These are phyloP conservation scores for Aspergillaceae sp. DNA, from an alignment of 2,329 filamentous ascomycete species.

Conservation along the genomic window DNA sequence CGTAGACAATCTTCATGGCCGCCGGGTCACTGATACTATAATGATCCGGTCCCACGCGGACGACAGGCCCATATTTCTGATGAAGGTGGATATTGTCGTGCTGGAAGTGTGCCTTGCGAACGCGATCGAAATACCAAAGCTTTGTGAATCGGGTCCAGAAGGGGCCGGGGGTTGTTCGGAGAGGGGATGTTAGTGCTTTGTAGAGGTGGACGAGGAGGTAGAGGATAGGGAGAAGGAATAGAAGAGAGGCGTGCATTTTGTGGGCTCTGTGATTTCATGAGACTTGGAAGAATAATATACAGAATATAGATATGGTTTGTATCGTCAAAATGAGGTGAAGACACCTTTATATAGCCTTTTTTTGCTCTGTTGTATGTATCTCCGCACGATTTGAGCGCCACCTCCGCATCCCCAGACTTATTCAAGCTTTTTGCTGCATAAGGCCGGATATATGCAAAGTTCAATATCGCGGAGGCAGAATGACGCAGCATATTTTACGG, in stretches of 20 bases:
- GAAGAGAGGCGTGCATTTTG: conserved; percentile 6
- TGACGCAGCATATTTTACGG: no score
- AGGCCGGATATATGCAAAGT: no score
- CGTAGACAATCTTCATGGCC: conserved; percentile 37
- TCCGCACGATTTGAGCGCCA: no score
- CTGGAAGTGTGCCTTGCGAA: conserved; percentile 32
- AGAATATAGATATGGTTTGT: no score
- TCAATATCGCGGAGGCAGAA: no score
- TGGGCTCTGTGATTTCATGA: background rate
- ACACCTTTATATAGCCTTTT: background rate
- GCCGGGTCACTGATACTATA: conserved; percentile 39
- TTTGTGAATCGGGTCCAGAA: conserved; percentile 37
- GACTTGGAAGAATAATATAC: no score
- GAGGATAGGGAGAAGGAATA: conserved; percentile 8
- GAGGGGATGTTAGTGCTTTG: conserved; percentile 22
- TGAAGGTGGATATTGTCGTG: conserved; percentile 35
- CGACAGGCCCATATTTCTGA: conserved; percentile 33
- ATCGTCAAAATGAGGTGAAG: no score
- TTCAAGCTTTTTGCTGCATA: no score
- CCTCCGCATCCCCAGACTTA: no score
- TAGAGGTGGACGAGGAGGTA: conserved; percentile 13
- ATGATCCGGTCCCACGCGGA: conserved; percentile 42
- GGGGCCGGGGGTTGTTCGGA: conserved; percentile 38
- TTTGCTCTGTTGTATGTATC: no score
- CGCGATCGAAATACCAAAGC: conserved; percentile 36